Percentiles rank a stretch among this genome's conserved stretches.
These are phyloP conservation scores for Boeremia exigua DNA, from an alignment of 2,329 filamentous ascomycete genomes.

Conservation along the genomic window DNA sequence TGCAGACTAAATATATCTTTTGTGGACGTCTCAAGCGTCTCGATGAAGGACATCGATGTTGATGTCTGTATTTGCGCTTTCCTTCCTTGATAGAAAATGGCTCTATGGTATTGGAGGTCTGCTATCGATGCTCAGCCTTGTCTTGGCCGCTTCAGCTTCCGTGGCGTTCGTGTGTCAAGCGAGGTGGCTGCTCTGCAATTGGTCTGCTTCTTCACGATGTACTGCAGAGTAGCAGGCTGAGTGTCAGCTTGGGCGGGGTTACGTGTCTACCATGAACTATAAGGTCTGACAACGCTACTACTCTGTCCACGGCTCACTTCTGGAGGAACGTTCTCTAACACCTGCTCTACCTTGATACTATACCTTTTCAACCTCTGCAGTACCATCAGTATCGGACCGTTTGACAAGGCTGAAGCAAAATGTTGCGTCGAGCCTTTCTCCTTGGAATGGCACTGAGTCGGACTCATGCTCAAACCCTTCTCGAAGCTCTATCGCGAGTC, in stretches of 20 bases:
- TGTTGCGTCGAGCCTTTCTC: constrained; percentile 6
- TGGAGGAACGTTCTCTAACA: too few relatives aligned
- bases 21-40: too few relatives aligned
- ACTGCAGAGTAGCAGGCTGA: constrained; percentile 7
- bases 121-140: neutral
- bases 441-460: neutral
- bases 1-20: too few relatives aligned
- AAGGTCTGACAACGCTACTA: neutral
- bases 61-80: neutral
- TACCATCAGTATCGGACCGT: neutral
- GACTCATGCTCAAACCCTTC: constrained; percentile 16
- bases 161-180: constrained; percentile 11
- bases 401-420: neutral
- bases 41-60: too few relatives aligned
- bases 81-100: neutral
- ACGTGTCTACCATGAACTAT: neutral
- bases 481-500: constrained; percentile 23
- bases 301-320: neutral
- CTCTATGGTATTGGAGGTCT: neutral
- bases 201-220: neutral
- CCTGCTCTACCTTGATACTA: neutral
- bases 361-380: neutral
- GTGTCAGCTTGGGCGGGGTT: constrained; percentile 9
- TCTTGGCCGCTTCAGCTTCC: neutral
- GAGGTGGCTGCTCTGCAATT: constrained; percentile 10